Base-by-base conservation (phyloP, 2,329 filamentous ascomycete species). In the Sordariomycetes sp. region DNA sequence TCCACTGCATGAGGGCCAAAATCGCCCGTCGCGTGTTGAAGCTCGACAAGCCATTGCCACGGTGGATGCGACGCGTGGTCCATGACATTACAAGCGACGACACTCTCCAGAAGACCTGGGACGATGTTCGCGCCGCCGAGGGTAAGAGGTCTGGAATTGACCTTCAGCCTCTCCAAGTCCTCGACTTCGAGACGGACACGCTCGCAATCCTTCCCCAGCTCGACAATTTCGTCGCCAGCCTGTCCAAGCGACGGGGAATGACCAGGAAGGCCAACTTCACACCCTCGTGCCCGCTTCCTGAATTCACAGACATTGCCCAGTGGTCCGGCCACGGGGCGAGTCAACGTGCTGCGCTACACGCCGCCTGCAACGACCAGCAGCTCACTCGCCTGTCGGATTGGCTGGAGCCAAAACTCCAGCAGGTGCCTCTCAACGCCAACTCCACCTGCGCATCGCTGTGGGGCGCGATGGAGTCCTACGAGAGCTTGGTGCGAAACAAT, bases 1-100 rank as follows among this genome's bases (percentile, higher is more conserved):
- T 77, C 0, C 69, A 70, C 54, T 60, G 65, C 3, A 77, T 80
- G 70, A 70, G 61, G 6, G 68, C 72, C 1, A 81, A 81, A 59
- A 58, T 81, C 14, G 65, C 67, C 3, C 67, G 74, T 20, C 72
- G 78, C 0, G 60, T 74, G 2, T 61, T 66, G 18, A 81, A 80
- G 60, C 62, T 80, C 12, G 59, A 61, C 20, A 55, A 1, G 28
- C n/a, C 14, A 10, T 16, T 20, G 1, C 24, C 24, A 20, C 18
- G 5, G 35, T 37, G 22, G 24, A 22, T 34, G 16, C 8, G 52
- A 24, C 11, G 7, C 7, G 32, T 14, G 14, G 22, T 52, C 3
- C 60, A 62, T 12, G 11, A 22, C 0, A 64, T 58, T 59, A 60
- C 64, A 59, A 1, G 62, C 1, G 10, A 53, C 4, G 10, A 7